phyloP scores from a whole-genome alignment of 495 filamentous ascomycete species.

The Podospora pseudopauciseta region DNA sequence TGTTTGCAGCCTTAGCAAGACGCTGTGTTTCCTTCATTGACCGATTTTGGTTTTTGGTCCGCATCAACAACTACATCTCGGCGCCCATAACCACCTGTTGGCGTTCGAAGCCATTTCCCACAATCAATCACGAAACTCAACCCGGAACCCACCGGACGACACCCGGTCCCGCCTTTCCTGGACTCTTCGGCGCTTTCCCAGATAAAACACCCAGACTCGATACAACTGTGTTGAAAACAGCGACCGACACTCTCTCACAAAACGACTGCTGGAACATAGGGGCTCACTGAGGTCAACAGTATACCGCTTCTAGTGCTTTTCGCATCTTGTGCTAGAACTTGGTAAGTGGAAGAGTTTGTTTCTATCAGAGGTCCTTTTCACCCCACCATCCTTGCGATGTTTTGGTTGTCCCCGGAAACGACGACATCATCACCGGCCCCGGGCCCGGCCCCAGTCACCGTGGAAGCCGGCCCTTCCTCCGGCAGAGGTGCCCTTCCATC shows the following conservation, averaged over 20 bases:
- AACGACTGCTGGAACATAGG: too few species aligned
- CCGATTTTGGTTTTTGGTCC: background rate
- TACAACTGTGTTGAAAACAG: background rate
- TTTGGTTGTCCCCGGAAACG: background rate
- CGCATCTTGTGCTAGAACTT: background rate
- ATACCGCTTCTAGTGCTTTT: background rate
- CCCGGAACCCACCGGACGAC: background rate
- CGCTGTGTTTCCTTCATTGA: slow-evolving; percentile 4
- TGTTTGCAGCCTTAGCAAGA: background rate
- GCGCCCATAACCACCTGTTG: background rate
- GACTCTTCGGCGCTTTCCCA: background rate
- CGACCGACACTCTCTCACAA: too few species aligned
- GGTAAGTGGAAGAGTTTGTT: background rate
- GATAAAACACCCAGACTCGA: background rate
- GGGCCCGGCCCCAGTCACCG: background rate
- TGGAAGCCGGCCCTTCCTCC: background rate
- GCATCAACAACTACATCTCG: background rate
- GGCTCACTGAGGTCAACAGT: background rate
- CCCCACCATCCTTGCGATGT: background rate
- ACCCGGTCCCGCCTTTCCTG: background rate
- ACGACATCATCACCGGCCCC: background rate
- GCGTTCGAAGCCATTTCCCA: background rate
- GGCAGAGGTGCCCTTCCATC: background rate
- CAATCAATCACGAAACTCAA: background rate
- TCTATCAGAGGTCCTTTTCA: background rate